Conservation (phyloP, 2,329 filamentous ascomycete species). For the Pezicula radicicola region DNA sequence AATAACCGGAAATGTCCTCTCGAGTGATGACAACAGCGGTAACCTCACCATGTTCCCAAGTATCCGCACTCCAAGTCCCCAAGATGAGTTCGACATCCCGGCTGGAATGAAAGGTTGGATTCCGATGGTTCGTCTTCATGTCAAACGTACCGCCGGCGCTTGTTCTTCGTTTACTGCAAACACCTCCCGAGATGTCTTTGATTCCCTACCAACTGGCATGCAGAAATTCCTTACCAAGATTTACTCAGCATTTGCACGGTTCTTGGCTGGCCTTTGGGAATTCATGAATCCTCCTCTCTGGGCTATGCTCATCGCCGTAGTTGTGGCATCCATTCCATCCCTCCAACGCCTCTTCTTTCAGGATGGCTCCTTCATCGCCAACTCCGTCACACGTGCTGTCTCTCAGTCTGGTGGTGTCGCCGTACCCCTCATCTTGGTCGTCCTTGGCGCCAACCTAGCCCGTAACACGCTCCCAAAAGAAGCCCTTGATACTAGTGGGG, state of each 20-base stretch:
- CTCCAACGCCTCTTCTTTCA: constrained; percentile 86
- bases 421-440: constrained; percentile 91
- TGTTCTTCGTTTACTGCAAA: constrained; percentile 12
- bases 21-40: constrained; percentile 30
- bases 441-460: constrained; percentile 90
- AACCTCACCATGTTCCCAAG: constrained; percentile 61
- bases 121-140: constrained; percentile 31
- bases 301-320: constrained; percentile 90
- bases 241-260: constrained; percentile 40
- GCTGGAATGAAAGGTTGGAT: constrained; percentile 39
- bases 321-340: constrained; percentile 82
- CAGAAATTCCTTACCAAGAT: constrained; percentile 46
- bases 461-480: constrained; percentile 76
- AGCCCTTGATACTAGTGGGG: constrained; percentile 59
- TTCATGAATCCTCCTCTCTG: constrained; percentile 99
- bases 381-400: constrained; percentile 87
- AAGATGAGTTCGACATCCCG: constrained; percentile 29
- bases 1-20: constrained; percentile 18
- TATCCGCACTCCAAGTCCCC: constrained; percentile 35
- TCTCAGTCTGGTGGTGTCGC: constrained; percentile 84
- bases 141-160: constrained; percentile 19
- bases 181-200: constrained; percentile 33
- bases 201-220: constrained; percentile 46
- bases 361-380: constrained; percentile 84
- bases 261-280: constrained; percentile 71